phyloP scores from a whole-genome alignment of 352 stramenopile species.

The Phytophthora palmivora region DNA sequence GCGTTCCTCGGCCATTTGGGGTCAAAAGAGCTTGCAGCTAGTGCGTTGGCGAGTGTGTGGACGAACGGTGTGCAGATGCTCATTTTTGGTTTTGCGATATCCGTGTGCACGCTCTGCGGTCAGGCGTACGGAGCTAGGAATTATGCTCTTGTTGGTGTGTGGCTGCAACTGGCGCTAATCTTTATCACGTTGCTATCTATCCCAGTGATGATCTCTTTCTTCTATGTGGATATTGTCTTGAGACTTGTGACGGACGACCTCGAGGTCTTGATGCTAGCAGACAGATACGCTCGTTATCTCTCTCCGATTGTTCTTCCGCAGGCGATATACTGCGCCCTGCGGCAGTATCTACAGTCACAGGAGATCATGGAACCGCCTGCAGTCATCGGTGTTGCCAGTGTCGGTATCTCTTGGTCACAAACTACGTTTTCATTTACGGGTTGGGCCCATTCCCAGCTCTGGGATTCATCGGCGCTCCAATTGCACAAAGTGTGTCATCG shows the following conservation, averaged over 20 bases:
- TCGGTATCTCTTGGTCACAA: slow-evolving; percentile 74
- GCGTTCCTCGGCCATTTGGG: slow-evolving; percentile 83
- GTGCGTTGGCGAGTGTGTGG: slow-evolving; percentile 79
- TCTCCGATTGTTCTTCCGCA: slow-evolving; percentile 72
- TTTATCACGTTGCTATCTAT: slow-evolving; percentile 80
- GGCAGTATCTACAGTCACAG: slow-evolving; percentile 83
- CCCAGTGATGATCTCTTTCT: slow-evolving; percentile 85
- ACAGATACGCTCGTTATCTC: slow-evolving; percentile 70
- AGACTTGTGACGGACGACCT: slow-evolving; percentile 70
- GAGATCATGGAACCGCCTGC: slow-evolving; percentile 84
- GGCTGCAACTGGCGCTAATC: slow-evolving; percentile 81
- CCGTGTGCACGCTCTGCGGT: slow-evolving; percentile 80
- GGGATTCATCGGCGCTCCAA: slow-evolving; percentile 78
- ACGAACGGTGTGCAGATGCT: slow-evolving; percentile 84
- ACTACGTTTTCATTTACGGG: slow-evolving; percentile 87
- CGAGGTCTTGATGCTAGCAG: slow-evolving; percentile 64
- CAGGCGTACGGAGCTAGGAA: slow-evolving; percentile 85
- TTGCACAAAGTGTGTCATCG: slow-evolving; percentile 77
- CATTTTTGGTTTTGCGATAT: slow-evolving; percentile 82
- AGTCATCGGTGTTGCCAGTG: slow-evolving; percentile 71
- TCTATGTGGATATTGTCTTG: slow-evolving; percentile 82
- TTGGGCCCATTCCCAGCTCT: slow-evolving; percentile 60
- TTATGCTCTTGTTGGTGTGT: slow-evolving; percentile 78
- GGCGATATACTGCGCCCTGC: slow-evolving; percentile 74
- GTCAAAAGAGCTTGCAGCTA: slow-evolving; percentile 77